Evolutionary conservation across 208 protist genomes (phyloP).

Genomic region (Porcisia hertigi): DNA sequence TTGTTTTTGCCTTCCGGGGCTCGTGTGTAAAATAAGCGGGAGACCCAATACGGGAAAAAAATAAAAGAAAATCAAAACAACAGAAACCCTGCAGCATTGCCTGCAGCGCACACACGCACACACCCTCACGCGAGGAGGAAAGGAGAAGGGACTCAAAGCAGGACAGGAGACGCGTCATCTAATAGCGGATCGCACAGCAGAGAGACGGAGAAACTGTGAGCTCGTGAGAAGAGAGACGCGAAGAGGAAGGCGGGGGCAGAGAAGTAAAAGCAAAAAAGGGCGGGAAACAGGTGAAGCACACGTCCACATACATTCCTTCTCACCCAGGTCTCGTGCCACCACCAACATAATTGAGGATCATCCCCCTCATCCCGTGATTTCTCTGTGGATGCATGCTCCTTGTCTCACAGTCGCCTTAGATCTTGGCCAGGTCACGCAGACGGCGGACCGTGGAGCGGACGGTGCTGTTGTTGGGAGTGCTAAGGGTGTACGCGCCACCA

Average conservation of each 20-base stretch:
- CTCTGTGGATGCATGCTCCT: neutral
- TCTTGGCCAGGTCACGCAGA: constrained; percentile 95
- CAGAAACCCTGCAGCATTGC: neutral
- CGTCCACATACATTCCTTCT: neutral
- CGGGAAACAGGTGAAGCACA: neutral
- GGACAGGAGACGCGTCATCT: too few species aligned
- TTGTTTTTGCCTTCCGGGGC: too few species aligned
- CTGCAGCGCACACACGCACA: too few species aligned
- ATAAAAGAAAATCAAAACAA: constrained; percentile 15
- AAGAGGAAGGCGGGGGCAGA: too few species aligned
- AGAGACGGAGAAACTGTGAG: neutral
- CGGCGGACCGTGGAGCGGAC: constrained; percentile 98
- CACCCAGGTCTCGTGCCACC: neutral
- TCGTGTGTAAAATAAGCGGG: neutral
- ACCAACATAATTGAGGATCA: neutral
- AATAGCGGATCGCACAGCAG: neutral
- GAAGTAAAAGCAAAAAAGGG: neutral
- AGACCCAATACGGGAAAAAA: constrained; percentile 5
- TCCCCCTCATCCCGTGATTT: neutral
- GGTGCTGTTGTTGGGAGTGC: constrained; percentile 95
- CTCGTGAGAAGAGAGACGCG: neutral
- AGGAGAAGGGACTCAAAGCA: neutral
- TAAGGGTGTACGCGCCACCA: constrained; percentile 98
- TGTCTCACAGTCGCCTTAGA: constrained; percentile 25
- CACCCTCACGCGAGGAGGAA: neutral